Evolutionary conservation across 2,329 filamentous ascomycete species (phyloP), one percentile per base, ranked within the genome.

Genomic region (Pseudogymnoascus verrucosus): DNA sequence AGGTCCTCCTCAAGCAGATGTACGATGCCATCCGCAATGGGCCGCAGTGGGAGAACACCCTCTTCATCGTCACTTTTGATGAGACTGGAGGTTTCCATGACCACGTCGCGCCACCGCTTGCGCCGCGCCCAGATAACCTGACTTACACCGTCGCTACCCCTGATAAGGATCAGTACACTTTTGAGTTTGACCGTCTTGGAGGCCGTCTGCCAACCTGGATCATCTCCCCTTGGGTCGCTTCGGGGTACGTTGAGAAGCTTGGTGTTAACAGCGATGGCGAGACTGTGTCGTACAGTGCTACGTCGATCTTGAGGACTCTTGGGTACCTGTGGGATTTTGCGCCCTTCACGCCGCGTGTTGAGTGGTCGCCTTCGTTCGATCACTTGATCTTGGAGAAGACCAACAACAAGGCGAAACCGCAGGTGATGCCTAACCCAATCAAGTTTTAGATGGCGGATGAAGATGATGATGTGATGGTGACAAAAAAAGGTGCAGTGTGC

Each of bases 181-280:
- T 78, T 62, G 66, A 72, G 44, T 79, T 79, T 64, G 71, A 76
- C 64, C 75, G 77, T 26, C 69, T 79, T 11, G 77, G 77, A 16
- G 71, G 76, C 47, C 76, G 77, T 31, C 74, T 79, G 12, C 77
- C 77, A 0, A 78, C 77, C 0, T 64, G 78, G 4, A 67, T 78
- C 2, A 76, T 79, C 62, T 78, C 76, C 3, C 76, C 76, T 0
- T 80, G 78, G 78, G 77, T 80, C 1, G 69, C 67, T 2, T 74
- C 76, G 64, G 78, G 75, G 0, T 16, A 72, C 1, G 72, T 80
- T 6, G 78, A 80, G 69, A 73, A 75, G 14, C 69, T 71, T 61
- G 76, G 75, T 6, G 62, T 34, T 14, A 76, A 77, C 62, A 68
- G 72, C 7, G 69, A 71, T 2, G 75, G 75, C 19, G 71, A 76